Evolutionary conservation across 1,284 basidiomycete species (phyloP).

Genomic region (Ceraceosorus guamensis): DNA sequence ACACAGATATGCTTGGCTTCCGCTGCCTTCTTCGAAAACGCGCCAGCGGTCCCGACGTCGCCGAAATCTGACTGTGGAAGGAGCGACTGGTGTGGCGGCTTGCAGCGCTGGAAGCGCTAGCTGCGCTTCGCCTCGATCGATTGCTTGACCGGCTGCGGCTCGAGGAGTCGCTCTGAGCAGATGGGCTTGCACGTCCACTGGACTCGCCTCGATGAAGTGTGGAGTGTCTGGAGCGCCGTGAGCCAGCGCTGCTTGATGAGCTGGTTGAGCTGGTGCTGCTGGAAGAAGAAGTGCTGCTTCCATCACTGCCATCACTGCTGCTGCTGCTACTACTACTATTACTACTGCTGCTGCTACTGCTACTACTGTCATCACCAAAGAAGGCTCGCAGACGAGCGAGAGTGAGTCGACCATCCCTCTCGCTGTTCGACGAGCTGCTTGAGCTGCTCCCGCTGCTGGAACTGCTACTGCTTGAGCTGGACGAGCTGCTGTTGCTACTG

Average conservation of each 20-base stretch:
- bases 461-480: neutral
- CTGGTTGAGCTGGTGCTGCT: conserved; percentile 1
- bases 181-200: neutral
- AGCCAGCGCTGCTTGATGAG: neutral
- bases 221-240: neutral
- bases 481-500: neutral
- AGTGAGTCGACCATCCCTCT: conserved; percentile 24
- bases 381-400: conserved; percentile 42
- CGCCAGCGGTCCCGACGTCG: neutral
- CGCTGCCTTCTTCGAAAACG: neutral
- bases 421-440: conserved; percentile 14
- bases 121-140: neutral
- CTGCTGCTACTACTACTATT: too few relatives aligned
- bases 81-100: neutral
- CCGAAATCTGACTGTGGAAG: neutral
- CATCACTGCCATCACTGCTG: conserved; percentile 15
- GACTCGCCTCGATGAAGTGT: conserved; percentile 1
- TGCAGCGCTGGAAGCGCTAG: neutral
- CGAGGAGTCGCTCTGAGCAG: neutral
- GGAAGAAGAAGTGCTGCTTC: conserved; percentile 16
- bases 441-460: neutral
- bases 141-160: neutral
- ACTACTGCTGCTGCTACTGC: conserved; percentile 9
- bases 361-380: conserved; percentile 31
- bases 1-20: neutral